Evolutionary conservation across 1,284 basidiomycete genomes (phyloP), one percentile per base, ranked within the genome.

Genomic region (Inonotus hispidus): DNA sequence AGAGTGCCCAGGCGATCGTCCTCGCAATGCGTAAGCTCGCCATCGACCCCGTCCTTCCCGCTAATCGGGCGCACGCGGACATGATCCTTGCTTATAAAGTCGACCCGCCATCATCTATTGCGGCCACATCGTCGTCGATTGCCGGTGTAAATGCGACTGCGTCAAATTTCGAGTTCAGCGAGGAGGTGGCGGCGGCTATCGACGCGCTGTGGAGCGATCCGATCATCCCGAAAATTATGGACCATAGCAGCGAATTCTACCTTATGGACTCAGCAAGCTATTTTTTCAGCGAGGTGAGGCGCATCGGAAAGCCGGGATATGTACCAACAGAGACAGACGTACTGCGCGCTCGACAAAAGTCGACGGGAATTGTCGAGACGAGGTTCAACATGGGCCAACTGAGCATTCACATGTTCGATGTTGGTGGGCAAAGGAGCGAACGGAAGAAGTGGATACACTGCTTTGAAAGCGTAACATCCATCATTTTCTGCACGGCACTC

Each of bases 221-320:
- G 6, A 85, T 94, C 67, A 94, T 98, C 37, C 82, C 88, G 0
- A 82, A 82, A 60, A 81, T 98, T 29, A 88, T 98, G 82, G 93
- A 97, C 68, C 87, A 91, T 64, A 82, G 82, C 43, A 90, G 83
- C 71, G 89, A 97, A 65, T 98, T 98, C 70, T 98, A 98, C 72
- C 77, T 98, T 19, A 98, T 98, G 95, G 96, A 98, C 73, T 94
- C 87, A 54, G 95, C 95, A 0, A 80, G 82, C 49, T 98, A 98
- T 90, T 98, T 99, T 75, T 97, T 98, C 73, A 81, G 82, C 39
- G 87, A 95, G 63, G 88, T 95, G 5, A 75, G 84, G 46, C 84
- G 94, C 57, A 95, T 99, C 72, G 90, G 90, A 2, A 75, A 81
- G 8, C 79, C 84, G 0, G 85, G 86, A 45, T 98, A 97, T 70